phyloP scores from a whole-genome alignment of 2,329 filamentous ascomycete genomes.

The Emergomyces africanus region DNA sequence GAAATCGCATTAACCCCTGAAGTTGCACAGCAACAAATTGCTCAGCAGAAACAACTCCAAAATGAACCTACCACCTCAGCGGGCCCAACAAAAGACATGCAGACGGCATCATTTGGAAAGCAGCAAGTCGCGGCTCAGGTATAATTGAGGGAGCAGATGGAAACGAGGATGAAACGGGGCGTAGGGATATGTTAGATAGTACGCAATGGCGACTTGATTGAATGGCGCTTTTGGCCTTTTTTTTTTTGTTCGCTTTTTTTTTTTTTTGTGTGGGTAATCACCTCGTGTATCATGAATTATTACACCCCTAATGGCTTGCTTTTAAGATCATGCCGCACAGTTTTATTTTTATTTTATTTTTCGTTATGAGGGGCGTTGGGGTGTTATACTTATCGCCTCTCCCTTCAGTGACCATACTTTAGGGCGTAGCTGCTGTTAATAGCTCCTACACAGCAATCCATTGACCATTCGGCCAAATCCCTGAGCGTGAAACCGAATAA shows the following conservation, averaged over 20 bases:
- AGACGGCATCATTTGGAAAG: not conserved
- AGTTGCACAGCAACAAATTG: conserved; percentile 25
- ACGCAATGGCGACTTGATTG: not conserved
- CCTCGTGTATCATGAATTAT: not conserved
- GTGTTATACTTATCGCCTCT: not conserved
- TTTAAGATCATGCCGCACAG: not conserved
- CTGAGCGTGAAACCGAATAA: not conserved
- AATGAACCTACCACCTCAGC: conserved; percentile 1
- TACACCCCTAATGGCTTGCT: not conserved
- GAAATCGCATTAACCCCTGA: conserved; percentile 32
- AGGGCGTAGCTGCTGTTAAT: not conserved
- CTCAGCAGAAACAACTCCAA: conserved; percentile 23
- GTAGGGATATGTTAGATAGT: not conserved
- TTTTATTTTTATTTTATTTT: too few species aligned
- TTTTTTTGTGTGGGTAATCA: not conserved
- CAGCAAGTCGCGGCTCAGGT: conserved; percentile 1
- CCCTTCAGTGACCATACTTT: not conserved
- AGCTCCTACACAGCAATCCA: not conserved
- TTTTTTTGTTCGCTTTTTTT: too few species aligned
- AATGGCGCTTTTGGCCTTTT: not conserved
- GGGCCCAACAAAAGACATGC: not conserved
- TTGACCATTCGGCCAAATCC: not conserved
- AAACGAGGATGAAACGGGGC: not conserved
- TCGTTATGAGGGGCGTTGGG: too few species aligned
- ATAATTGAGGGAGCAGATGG: not conserved